Base-by-base conservation (phyloP, 768 basidiomycete species). In the Phylloporus sp. region DNA sequence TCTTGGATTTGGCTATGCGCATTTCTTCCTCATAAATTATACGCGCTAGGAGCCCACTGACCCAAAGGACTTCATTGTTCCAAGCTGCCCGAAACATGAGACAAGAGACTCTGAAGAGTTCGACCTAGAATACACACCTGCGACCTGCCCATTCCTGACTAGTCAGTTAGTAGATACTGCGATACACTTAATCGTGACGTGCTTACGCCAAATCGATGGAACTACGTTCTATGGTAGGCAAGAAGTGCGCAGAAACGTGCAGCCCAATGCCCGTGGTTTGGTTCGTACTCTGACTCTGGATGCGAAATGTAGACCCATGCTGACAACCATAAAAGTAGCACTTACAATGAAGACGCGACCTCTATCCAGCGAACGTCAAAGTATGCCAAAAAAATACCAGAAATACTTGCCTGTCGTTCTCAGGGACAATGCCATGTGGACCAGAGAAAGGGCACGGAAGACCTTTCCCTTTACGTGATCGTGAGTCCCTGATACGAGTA, bases 151-250 rank as follows among this genome's bases (percentile, higher is more conserved):
- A 63, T 96, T 92, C 59, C 89, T 90, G 40, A 22, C 14, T 46
- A 8, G 20, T 15, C 2, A 21, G 33, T 57, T 18, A 46, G 34
- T 23, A 4, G 28, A 32, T 35, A 41, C 44, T 5, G 52, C 17
- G 8, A 35, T 33, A 17, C 22, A 38, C 9, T 14, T 23, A 21
- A 38, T 35, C 22, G 29, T 26, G 20, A 31, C n/a, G 46, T 46
- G 26, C 82, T 66, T 60, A 90, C 84, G 90, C 82, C 27, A 94
- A 70, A 67, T 91, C 93, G 44, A 95, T 84, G 0, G 86, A 84
- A 65, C 96, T 92, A 54, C 95, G 79, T 65, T 98, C 95, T 6
- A 97, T 90, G 0, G 95, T 97, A 7, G 92, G 90, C 41, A 97
- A 92, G 62, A 96, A 96, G 6, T 92, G 75, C 9, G 86, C 82